phyloP scores from a whole-genome alignment of 148 eudicot species.

The Spergularia marina region DNA sequence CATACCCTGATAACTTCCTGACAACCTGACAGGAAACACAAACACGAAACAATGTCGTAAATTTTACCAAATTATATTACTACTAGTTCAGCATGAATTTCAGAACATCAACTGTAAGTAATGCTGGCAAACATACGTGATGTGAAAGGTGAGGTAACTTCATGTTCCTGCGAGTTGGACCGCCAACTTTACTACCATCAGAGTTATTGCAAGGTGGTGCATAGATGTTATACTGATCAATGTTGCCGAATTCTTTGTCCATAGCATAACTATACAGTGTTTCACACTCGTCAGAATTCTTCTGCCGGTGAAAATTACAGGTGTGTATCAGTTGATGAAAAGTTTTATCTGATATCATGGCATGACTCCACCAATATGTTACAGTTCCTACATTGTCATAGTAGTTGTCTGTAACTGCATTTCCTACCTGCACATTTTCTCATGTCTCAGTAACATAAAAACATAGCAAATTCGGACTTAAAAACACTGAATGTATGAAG shows the following conservation, averaged over 20 bases:
- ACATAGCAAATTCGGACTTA: neutral
- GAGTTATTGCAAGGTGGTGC: slow-evolving; percentile 81
- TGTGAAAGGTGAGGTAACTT: slow-evolving; percentile 69
- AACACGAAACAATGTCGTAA: neutral
- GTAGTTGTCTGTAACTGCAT: slow-evolving; percentile 94
- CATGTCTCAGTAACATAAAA: neutral
- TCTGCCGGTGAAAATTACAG: slow-evolving; percentile 70
- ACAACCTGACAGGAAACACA: slow-evolving; percentile 37
- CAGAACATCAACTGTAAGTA: no score
- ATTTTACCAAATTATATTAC: neutral
- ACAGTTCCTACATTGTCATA: slow-evolving; percentile 96
- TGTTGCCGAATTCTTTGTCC: slow-evolving; percentile 91
- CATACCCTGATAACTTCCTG: slow-evolving; percentile 67
- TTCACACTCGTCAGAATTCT: slow-evolving; percentile 87
- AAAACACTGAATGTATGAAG: neutral
- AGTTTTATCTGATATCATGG: slow-evolving; percentile 88
- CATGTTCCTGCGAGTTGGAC: slow-evolving; percentile 44
- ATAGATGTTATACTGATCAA: slow-evolving; percentile 92
- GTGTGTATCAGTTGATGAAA: slow-evolving; percentile 62
- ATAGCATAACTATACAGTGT: slow-evolving; percentile 76
- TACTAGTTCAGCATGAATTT: neutral
- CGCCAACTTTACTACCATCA: slow-evolving; percentile 29
- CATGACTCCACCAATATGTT: slow-evolving; percentile 97
- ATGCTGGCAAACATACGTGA: slow-evolving; percentile 31
- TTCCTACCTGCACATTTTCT: slow-evolving; percentile 59